Conservation (phyloP, 495 filamentous ascomycete species). For the Geoglossum glabrum region DNA sequence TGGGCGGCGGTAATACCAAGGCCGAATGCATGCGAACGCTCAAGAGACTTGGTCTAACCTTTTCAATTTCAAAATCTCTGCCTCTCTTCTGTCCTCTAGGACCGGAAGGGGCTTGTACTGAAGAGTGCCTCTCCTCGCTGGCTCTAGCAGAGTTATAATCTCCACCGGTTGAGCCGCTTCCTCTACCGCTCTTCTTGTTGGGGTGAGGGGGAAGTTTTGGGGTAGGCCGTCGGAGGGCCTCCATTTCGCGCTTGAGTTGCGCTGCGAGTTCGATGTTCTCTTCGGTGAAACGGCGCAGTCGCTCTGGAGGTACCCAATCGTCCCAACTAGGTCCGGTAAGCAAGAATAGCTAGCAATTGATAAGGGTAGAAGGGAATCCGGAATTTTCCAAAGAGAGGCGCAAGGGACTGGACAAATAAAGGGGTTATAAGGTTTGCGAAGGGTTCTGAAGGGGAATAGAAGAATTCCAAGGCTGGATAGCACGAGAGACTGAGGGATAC, state of each 20-base stretch:
- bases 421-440: too few species aligned
- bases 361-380: too few species aligned
- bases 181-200: slow-evolving; percentile 32
- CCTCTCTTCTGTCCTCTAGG: slow-evolving; percentile 47
- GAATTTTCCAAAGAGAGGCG: too few species aligned
- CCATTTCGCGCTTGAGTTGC: slow-evolving; percentile 39
- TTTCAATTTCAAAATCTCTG: slow-evolving; percentile 67
- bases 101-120: slow-evolving; percentile 31
- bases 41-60: slow-evolving; percentile 8
- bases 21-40: too few species aligned
- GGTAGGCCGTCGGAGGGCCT: slow-evolving; percentile 19
- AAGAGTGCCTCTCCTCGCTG: slow-evolving; percentile 67
- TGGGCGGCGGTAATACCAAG: too few species aligned
- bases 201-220: slow-evolving; percentile 8
- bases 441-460: background rate
- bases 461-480: background rate
- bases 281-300: slow-evolving; percentile 80
- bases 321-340: slow-evolving; percentile 47
- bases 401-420: too few species aligned
- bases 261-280: slow-evolving; percentile 79
- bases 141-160: slow-evolving; percentile 63
- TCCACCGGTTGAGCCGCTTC: slow-evolving; percentile 37
- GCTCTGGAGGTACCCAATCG: slow-evolving; percentile 92
- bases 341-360: background rate
- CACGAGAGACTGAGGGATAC: slow-evolving; percentile 6